These are phyloP conservation scores for Plasmodium gonderi DNA, from an alignment of 169 alveolate species.

Conservation along the genomic window DNA sequence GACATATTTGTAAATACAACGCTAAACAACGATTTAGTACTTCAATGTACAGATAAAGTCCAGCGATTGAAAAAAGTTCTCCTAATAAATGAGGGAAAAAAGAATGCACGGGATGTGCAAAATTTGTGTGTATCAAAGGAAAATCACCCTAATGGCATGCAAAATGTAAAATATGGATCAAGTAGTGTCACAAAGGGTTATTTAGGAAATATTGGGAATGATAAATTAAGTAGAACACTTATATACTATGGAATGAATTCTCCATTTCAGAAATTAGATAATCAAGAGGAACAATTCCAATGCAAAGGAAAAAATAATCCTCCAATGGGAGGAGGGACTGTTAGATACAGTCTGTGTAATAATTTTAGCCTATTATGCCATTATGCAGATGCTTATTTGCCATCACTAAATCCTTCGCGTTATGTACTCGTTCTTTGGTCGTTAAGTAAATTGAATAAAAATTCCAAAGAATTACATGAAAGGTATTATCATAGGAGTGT, in stretches of 20 bases:
- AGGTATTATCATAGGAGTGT: conserved; percentile 26
- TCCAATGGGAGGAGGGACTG: background rate
- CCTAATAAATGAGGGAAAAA: background rate
- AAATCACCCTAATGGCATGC: background rate
- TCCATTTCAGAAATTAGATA: background rate
- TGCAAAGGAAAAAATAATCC: background rate
- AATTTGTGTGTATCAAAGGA: background rate
- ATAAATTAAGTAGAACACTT: too few species aligned
- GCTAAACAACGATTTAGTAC: background rate
- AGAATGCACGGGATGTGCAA: background rate
- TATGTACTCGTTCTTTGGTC: conserved; percentile 71
- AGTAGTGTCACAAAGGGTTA: too few species aligned
- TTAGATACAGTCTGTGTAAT: background rate
- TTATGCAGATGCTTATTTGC: conserved; percentile 60
- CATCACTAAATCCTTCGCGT: conserved; percentile 38
- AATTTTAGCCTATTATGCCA: conserved; percentile 16
- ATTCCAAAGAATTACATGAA: conserved; percentile 34
- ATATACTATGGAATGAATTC: background rate
- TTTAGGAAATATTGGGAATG: too few species aligned
- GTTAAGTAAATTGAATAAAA: conserved; percentile 58
- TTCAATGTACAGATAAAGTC: background rate
- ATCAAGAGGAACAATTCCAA: background rate
- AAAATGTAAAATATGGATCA: too few species aligned
- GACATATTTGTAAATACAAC: background rate
- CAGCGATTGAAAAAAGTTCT: background rate